Conservation (phyloP, 257 asterid genomes). For the Thymus quinquecostatus region DNA sequence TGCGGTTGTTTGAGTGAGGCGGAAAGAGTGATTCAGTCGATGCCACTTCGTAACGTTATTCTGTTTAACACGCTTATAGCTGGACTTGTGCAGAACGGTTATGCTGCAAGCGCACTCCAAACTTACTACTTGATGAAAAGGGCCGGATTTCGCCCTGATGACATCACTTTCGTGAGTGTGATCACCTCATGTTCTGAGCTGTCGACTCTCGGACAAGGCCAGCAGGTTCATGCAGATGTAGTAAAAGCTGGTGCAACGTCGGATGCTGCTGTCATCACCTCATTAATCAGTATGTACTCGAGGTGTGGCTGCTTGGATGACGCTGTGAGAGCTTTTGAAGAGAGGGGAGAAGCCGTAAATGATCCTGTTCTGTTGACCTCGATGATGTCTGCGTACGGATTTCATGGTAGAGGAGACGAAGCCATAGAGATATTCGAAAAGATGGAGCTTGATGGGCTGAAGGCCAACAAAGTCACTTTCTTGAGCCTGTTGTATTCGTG, state of each 20-base stretch:
- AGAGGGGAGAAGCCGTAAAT: conserved; percentile 47
- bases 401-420: conserved; percentile 82
- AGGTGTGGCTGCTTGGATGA: conserved; percentile 83
- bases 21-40: conserved; percentile 53
- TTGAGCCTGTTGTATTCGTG: conserved; percentile 86
- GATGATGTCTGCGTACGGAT: conserved; percentile 88
- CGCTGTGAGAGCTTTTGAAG: conserved; percentile 63
- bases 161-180: conserved; percentile 78
- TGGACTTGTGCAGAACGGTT: conserved; percentile 84
- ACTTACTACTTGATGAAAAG: conserved; percentile 60
- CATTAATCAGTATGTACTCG: conserved; percentile 88
- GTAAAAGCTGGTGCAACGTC: conserved; percentile 64
- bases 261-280: conserved; percentile 63
- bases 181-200: conserved; percentile 79
- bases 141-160: conserved; percentile 68
- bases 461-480: conserved; percentile 69
- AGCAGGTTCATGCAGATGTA: conserved; percentile 84
- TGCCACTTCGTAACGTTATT: conserved; percentile 62
- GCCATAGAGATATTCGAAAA: conserved; percentile 57
- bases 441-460: conserved; percentile 64
- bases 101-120: conserved; percentile 56
- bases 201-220: conserved; percentile 86
- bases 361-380: conserved; percentile 81
- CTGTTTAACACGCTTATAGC: conserved; percentile 79
- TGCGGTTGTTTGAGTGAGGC: conserved; percentile 70